These are phyloP conservation scores for Aspergillus transmontanensis DNA, from an alignment of 2,329 filamentous ascomycete genomes.

Conservation along the genomic window DNA sequence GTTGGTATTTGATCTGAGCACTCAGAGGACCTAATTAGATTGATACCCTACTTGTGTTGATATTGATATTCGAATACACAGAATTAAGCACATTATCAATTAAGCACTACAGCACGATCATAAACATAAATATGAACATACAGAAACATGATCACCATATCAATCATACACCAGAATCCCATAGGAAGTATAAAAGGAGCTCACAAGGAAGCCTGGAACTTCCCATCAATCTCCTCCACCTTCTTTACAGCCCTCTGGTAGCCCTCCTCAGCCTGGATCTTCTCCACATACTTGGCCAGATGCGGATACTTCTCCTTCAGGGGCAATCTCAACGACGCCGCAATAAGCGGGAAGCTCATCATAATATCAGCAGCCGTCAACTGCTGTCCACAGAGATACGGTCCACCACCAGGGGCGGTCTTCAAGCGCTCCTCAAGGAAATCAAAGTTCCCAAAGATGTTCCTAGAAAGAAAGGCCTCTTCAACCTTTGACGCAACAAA, in stretches of 20 bases:
- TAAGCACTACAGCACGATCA: background rate
- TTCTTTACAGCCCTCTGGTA: slow-evolving; percentile 45
- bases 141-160: background rate
- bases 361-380: slow-evolving; percentile 51
- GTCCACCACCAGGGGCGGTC: slow-evolving; percentile 41
- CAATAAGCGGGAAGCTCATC: slow-evolving; percentile 50
- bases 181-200: background rate
- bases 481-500: slow-evolving; percentile 54
- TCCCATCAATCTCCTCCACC: slow-evolving; percentile 45
- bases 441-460: slow-evolving; percentile 44
- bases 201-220: slow-evolving; percentile 34
- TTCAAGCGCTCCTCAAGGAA: slow-evolving; percentile 51
- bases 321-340: slow-evolving; percentile 37
- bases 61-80: background rate
- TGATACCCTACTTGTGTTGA: slow-evolving; percentile 12
- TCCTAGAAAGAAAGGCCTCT: slow-evolving; percentile 41
- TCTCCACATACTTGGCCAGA: slow-evolving; percentile 39
- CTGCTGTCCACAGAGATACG: slow-evolving; percentile 47
- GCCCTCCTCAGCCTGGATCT: slow-evolving; percentile 38
- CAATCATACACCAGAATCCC: background rate
- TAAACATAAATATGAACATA: background rate
- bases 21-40: background rate
- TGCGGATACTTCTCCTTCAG: slow-evolving; percentile 41
- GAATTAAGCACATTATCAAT: background rate
- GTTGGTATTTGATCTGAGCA: background rate